Conservation (phyloP, 2,329 filamentous ascomycete species). For the Dactylonectria estremocensis region DNA sequence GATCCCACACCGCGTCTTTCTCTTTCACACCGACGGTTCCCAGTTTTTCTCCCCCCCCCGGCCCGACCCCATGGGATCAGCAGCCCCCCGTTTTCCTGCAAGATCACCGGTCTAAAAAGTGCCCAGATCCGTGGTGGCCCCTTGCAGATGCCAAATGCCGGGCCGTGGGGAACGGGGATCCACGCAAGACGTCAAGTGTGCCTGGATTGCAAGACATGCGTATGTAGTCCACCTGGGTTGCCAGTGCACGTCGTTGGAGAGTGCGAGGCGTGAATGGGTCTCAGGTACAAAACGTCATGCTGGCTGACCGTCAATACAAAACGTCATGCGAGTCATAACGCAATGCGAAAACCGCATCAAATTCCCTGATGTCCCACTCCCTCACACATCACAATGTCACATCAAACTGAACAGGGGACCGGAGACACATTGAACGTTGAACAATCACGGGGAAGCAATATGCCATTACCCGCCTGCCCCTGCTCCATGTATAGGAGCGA, state of each 20-base stretch:
- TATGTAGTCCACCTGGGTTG: too few species aligned
- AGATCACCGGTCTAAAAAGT: conserved; percentile 17
- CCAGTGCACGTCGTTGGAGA: too few species aligned
- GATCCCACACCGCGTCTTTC: neutral
- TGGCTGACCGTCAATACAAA: neutral
- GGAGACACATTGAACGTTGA: neutral
- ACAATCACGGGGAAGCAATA: conserved; percentile 16
- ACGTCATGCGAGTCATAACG: conserved; percentile 12
- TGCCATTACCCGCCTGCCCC: conserved; percentile 9
- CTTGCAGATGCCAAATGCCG: conserved; percentile 14
- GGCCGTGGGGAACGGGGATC: neutral
- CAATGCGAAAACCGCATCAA: conserved; percentile 4
- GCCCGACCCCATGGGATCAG: conserved; percentile 2
- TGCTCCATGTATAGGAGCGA: conserved; percentile 18
- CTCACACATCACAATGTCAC: neutral
- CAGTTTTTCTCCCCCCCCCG: neutral
- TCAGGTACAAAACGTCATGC: too few species aligned
- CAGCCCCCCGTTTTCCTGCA: conserved; percentile 10
- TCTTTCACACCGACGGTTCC: neutral
- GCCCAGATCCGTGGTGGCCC: conserved; percentile 6
- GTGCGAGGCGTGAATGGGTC: too few species aligned
- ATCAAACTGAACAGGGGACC: neutral
- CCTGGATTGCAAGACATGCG: neutral
- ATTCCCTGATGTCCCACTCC: too few species aligned
- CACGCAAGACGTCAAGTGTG: neutral